These are phyloP conservation scores for Clonostachys byssicola DNA, from an alignment of 2,329 filamentous ascomycete species.

Conservation along the genomic window DNA sequence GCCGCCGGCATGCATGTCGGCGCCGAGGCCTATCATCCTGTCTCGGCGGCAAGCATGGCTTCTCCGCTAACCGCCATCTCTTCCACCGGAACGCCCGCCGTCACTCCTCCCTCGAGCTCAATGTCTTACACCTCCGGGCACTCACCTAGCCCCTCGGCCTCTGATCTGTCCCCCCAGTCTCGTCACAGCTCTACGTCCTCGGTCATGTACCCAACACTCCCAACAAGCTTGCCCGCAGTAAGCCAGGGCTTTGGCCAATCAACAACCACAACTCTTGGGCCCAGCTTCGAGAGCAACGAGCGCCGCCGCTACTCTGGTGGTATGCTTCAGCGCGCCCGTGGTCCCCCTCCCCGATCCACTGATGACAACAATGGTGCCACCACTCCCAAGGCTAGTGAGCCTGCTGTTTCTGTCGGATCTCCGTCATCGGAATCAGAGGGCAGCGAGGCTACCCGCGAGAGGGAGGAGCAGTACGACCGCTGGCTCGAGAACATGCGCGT, in stretches of 20 bases:
- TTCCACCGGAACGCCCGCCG: slow-evolving; percentile 67
- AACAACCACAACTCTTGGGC: slow-evolving; percentile 67
- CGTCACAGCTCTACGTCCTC: slow-evolving; percentile 56
- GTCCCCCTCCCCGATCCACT: slow-evolving; percentile 30
- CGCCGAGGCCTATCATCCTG: slow-evolving; percentile 29
- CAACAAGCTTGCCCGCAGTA: slow-evolving; percentile 51
- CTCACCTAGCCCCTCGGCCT: slow-evolving; percentile 68
- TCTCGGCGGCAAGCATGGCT: slow-evolving; percentile 52
- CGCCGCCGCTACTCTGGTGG: slow-evolving; percentile 63
- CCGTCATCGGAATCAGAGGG: slow-evolving; percentile 51
- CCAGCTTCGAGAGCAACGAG: slow-evolving; percentile 59
- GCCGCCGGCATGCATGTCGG: slow-evolving; percentile 18
- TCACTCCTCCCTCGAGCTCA: slow-evolving; percentile 72
- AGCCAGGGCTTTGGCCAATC: slow-evolving; percentile 67
- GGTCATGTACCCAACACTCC: slow-evolving; percentile 70
- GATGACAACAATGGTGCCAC: slow-evolving; percentile 23
- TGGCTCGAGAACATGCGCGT: slow-evolving; percentile 65
- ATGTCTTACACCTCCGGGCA: slow-evolving; percentile 76
- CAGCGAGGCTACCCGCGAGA: slow-evolving; percentile 46
- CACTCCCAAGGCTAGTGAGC: slow-evolving; percentile 38
- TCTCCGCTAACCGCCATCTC: slow-evolving; percentile 56
- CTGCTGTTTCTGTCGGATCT: slow-evolving; percentile 42
- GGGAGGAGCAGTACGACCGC: slow-evolving; percentile 58
- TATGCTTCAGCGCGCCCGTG: slow-evolving; percentile 58
- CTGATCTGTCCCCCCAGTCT: slow-evolving; percentile 64